These are phyloP conservation scores for Balakata baccata DNA, from an alignment of 345 rosid genomes.

Conservation along the genomic window DNA sequence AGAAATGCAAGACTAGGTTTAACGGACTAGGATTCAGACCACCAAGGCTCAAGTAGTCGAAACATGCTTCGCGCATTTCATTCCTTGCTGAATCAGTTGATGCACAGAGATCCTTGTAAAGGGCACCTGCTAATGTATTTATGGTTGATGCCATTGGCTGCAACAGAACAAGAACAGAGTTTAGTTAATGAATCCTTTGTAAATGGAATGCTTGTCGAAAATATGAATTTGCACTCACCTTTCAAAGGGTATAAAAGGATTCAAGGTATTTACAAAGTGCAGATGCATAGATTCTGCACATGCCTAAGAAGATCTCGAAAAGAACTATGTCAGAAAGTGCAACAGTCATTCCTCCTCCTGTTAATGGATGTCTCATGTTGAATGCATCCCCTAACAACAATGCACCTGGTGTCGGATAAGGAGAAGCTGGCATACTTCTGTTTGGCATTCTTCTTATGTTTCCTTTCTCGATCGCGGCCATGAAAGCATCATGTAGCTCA, in stretches of 20 bases:
- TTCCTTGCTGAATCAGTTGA: too few species aligned
- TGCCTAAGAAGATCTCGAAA: slow-evolving; percentile 47
- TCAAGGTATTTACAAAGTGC: slow-evolving; percentile 48
- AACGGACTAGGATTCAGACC: slow-evolving; percentile 1
- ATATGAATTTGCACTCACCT: slow-evolving; percentile 15
- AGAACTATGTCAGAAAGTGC: slow-evolving; percentile 52
- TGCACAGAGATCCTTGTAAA: too few species aligned
- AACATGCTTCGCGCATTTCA: too few species aligned
- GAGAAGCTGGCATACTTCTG: too few species aligned
- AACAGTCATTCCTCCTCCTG: slow-evolving; percentile 67
- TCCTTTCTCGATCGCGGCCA: too few species aligned
- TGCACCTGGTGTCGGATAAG: too few species aligned
- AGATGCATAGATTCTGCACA: slow-evolving; percentile 41
- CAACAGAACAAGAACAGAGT: background rate
- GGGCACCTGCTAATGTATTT: slow-evolving; percentile 30
- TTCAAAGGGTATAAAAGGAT: slow-evolving; percentile 50
- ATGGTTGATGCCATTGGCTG: slow-evolving; percentile 46
- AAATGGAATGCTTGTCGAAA: background rate
- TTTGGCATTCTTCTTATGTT: too few species aligned
- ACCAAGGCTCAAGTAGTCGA: too few species aligned
- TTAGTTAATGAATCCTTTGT: too few species aligned
- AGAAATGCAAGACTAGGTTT: slow-evolving; percentile 43
- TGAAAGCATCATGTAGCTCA: slow-evolving; percentile 12
- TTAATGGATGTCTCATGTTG: background rate
- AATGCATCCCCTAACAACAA: too few species aligned